Base-by-base conservation (phyloP, 257 asterid genomes). In the Eustoma russellianum region DNA sequence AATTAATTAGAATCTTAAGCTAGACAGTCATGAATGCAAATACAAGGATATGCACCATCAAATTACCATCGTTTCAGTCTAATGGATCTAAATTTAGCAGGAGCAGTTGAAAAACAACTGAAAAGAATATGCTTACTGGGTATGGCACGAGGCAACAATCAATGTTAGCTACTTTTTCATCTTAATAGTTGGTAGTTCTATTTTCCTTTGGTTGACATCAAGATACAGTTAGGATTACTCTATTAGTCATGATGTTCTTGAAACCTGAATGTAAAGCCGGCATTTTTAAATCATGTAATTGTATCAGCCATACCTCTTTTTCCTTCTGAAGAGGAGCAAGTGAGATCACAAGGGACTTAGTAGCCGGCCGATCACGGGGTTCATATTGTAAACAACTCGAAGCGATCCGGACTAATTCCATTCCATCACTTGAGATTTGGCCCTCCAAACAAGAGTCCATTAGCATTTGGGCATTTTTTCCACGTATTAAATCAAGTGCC, bases 401-500 rank as follows among this genome's bases (percentile, higher is more conserved):
- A 53, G 80, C 83, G 50, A 70, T 57, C 17, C 55, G 66, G 45
- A 77, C 71, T 50, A 77, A 46, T 54, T 70, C 71, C 3, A 61
- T 64, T 10, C 75, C 77, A 41, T 77, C 83, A 48, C 66, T 66
- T 63, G 77, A 73, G 56, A 64, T 62, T 40, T 73, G 77, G 35
- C 79, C 79, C 56, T 69, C 83, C 61, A 77, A 73, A 50, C 76
- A 63, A 28, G 83, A 77, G 56, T 77, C 83, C 65, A 77, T 66
- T 61, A 77, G 66, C 68, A 65, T 67, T 57, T 64, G 67, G 46
- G 63, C 58, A 40, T 53, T 77, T 61, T 77, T 73, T 50, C 77
- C 77, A 18, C 73, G 75, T 49, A 73, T 74, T 66, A 77, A 59
- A 64, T 77, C 83, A 41, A 77, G 77, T 14, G 83, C 83, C 83